Evolutionary conservation across 805 yeast species (phyloP).

Genomic region (Candida vaughaniae): DNA sequence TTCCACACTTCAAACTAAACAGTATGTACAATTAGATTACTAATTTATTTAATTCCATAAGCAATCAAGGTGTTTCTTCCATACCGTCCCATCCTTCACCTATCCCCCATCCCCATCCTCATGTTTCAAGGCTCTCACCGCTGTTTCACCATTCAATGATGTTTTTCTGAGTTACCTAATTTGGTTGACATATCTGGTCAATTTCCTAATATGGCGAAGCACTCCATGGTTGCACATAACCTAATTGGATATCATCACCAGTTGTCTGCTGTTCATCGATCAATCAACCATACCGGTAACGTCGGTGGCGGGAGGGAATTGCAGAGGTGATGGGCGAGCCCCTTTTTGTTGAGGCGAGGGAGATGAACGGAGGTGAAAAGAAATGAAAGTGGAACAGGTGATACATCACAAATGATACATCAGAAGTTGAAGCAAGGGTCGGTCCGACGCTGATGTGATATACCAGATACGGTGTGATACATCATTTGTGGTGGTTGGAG

Average conservation of each 20-base stretch:
- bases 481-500: too few species aligned
- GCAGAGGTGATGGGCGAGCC: not conserved
- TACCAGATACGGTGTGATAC: too few species aligned
- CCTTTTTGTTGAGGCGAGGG: not conserved
- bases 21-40: not conserved
- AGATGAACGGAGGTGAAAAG: too few species aligned
- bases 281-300: not conserved
- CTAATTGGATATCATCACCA: constrained; percentile 4
- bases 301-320: not conserved
- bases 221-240: constrained; percentile 21
- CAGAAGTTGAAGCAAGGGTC: too few species aligned
- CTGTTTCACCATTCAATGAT: too few species aligned
- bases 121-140: too few species aligned
- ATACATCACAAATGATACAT: too few species aligned
- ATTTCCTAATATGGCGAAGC: constrained; percentile 23
- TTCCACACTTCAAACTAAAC: constrained; percentile 1
- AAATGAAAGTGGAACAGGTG: too few species aligned
- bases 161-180: constrained; percentile 28
- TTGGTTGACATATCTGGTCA: constrained; percentile 15
- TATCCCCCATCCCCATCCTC: too few species aligned
- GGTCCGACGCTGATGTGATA: too few species aligned
- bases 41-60: too few species aligned
- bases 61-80: too few species aligned
- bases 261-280: not conserved
- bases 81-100: not conserved